Evolutionary conservation across 139 green algal species (phyloP).

Genomic region (Chlorella sp.): DNA sequence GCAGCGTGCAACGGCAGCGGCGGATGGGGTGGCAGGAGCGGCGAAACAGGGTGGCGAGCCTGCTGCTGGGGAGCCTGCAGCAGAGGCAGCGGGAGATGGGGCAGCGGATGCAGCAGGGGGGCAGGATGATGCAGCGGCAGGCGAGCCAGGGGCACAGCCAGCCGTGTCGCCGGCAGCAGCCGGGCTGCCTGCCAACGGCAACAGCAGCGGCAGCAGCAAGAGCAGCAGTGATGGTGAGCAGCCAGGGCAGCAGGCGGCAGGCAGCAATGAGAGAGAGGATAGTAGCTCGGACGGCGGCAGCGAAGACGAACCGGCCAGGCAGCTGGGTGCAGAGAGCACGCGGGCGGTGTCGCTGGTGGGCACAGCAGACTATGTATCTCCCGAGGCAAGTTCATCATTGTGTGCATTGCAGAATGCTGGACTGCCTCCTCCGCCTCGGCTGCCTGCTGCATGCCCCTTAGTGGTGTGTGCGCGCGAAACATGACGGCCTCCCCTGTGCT

Average conservation of each 20-base stretch:
- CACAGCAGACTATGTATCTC: constrained; percentile 87
- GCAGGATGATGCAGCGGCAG: not conserved
- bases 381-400: constrained; percentile 21
- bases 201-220: not conserved
- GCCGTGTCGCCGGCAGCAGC: not conserved
- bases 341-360: constrained; percentile 78
- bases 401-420: no score
- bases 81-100: not conserved
- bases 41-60: not conserved
- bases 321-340: not conserved
- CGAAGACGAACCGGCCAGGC: not conserved
- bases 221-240: not conserved
- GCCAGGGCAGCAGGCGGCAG: not conserved
- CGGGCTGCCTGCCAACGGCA: not conserved
- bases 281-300: not conserved
- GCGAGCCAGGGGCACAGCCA: not conserved
- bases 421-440: no score
- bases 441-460: no score
- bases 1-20: not conserved
- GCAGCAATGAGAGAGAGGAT: not conserved
- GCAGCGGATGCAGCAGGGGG: not conserved
- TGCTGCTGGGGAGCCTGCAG: not conserved
- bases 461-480: no score
- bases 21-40: not conserved
- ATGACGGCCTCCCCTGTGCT: no score